Percentiles rank a stretch among this genome's conserved stretches.
These are phyloP conservation scores for Euphorbia pulcherrima DNA, from an alignment of 345 rosid genomes.

Conservation along the genomic window DNA sequence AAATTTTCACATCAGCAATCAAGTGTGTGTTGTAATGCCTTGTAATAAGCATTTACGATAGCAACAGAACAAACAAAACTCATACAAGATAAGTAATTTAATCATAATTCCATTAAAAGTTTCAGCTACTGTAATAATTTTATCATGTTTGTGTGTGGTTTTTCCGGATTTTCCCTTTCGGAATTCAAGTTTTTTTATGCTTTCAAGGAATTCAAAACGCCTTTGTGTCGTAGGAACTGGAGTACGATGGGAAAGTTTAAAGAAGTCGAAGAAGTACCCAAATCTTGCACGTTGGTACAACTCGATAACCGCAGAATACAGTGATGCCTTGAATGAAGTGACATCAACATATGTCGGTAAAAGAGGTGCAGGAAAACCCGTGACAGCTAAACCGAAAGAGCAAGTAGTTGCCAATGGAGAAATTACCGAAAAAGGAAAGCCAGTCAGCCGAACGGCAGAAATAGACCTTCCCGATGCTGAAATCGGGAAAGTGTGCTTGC, in stretches of 20 bases:
- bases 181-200: background rate
- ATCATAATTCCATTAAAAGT: too few species aligned
- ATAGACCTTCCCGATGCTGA: constrained; percentile 83
- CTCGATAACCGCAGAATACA: constrained; percentile 58
- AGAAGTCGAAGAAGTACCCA: constrained; percentile 85
- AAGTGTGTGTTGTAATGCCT: background rate
- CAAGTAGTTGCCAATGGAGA: constrained; percentile 40
- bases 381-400: constrained; percentile 43
- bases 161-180: background rate
- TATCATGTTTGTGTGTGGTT: background rate
- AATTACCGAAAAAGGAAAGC: constrained; percentile 54
- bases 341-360: constrained; percentile 47
- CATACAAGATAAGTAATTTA: background rate
- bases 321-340: constrained; percentile 48
- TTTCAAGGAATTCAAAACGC: constrained; percentile 3
- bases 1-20: background rate
- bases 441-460: constrained; percentile 37
- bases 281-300: constrained; percentile 81
- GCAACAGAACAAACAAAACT: background rate
- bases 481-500: constrained; percentile 66
- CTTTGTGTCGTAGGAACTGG: constrained; percentile 54
- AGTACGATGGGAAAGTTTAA: constrained; percentile 85
- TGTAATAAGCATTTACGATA: background rate
- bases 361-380: constrained; percentile 55
- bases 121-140: too few species aligned